Conservation (phyloP, 1,139 yeast species). For the Blastobotrys indianensis region DNA sequence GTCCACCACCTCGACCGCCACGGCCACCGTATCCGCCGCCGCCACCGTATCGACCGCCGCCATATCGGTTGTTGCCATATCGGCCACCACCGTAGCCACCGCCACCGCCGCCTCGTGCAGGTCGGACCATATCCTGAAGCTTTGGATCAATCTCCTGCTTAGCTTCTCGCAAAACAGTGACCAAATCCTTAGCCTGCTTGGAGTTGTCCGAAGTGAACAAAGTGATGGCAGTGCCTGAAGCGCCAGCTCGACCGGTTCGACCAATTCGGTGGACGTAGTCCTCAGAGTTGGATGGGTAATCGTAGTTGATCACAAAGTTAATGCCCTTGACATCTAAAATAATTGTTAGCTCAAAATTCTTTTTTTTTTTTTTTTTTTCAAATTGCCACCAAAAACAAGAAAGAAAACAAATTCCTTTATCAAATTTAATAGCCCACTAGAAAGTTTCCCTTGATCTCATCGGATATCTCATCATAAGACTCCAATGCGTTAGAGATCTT, state of each 20-base stretch:
- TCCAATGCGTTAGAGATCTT: too few relatives aligned
- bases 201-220: constrained; percentile 86
- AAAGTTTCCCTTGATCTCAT: too few relatives aligned
- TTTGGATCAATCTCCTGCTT: constrained; percentile 70
- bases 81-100: constrained; percentile 59
- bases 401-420: not conserved
- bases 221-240: constrained; percentile 90
- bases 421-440: too few relatives aligned
- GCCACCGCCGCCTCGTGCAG: constrained; percentile 41
- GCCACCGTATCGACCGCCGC: constrained; percentile 46
- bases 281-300: constrained; percentile 97
- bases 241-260: constrained; percentile 99
- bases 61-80: constrained; percentile 37
- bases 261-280: constrained; percentile 95
- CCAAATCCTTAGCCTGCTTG: constrained; percentile 84
- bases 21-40: constrained; percentile 36
- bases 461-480: too few relatives aligned
- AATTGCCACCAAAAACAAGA: constrained; percentile 2
- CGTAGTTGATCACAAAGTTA: constrained; percentile 85
- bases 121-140: constrained; percentile 45
- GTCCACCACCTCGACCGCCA: constrained; percentile 32
- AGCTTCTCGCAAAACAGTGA: constrained; percentile 91
- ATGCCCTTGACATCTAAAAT: constrained; percentile 90
- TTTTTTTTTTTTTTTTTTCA: not conserved
- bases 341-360: constrained; percentile 1